Evolutionary conservation across 352 stramenopile genomes (phyloP), one percentile per base, ranked within the genome.

Genomic region (Pythium aristosporum): DNA sequence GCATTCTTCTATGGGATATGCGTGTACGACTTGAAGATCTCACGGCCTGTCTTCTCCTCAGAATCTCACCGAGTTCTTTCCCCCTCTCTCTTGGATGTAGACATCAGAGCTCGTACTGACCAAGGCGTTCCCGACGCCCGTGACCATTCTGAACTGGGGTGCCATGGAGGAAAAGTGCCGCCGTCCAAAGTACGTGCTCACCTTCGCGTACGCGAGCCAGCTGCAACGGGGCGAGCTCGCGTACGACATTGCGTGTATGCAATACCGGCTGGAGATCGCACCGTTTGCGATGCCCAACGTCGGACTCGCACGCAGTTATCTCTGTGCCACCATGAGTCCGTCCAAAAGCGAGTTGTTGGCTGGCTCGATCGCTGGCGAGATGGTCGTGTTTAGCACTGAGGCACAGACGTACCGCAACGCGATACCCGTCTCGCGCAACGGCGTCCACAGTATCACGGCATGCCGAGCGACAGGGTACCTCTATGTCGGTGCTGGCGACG

Each of bases 331-430:
- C n/a, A 82, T 91, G 60, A 88, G 76, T 3, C 66, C 69, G 18
- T 66, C 75, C 5, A 87, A 80, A 2, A 80, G 63, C 2, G 80
- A 88, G 43, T 48, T 93, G 13, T 71, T 93, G 2, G 79, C 79
- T 3, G 85, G 80, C 6, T 91, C 85, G 6, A 74, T 78, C 32
- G 82, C 82, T 1, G 80, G 90, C 25, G 88, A 98, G 56, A 73
- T 98, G 34, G 84, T 96, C 0, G 85, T 97, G 8, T 96, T 96
- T 62, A 91, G 87, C 55, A 75, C 82, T 9, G 85, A 87, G 12
- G 69, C 75, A 1, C 65, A 85, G 34, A 79, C 83, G 5, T 92
- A 90, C 56, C 80, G 82, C 32, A 85, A 83, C 53, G 71, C 80
- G 1, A 71, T 91, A 16, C 75, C 81, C 3, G 72, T 91, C 12